phyloP scores from a whole-genome alignment of 371 early-diverging fungal species.

The Phascolomyces articulosus region DNA sequence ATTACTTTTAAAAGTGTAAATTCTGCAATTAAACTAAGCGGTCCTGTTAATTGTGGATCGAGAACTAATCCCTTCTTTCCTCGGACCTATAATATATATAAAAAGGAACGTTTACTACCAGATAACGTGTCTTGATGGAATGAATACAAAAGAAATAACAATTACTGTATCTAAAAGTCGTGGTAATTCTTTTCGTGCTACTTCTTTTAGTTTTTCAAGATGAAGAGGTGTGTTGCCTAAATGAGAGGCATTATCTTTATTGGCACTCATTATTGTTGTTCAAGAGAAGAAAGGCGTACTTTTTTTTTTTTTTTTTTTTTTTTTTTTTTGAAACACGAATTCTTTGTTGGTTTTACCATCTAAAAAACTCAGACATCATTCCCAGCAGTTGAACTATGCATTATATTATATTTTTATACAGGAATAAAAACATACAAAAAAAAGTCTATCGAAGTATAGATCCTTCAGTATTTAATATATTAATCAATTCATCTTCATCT shows the following conservation, averaged over 20 bases:
- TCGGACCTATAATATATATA: constrained; percentile 62
- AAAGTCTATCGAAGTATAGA: too few relatives aligned
- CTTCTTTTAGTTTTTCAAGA: constrained; percentile 63
- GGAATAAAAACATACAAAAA: too few relatives aligned
- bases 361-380: too few relatives aligned
- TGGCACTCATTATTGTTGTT: constrained; percentile 10
- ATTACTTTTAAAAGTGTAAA: constrained; percentile 80
- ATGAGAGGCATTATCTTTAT: constrained; percentile 33
- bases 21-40: constrained; percentile 86
- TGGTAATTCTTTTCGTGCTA: constrained; percentile 73
- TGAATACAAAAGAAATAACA: too few relatives aligned
- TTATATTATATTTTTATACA: too few relatives aligned
- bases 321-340: not conserved
- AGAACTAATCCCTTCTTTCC: constrained; percentile 90
- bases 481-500: constrained; percentile 18
- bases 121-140: too few relatives aligned
- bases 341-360: too few relatives aligned
- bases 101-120: not conserved
- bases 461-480: not conserved
- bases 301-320: not conserved
- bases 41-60: constrained; percentile 83
- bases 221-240: constrained; percentile 57
- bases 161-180: constrained; percentile 76
- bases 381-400: too few relatives aligned
- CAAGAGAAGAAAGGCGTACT: too few relatives aligned